Base-by-base conservation (phyloP, 2,329 filamentous ascomycete genomes). In the Aspergillus hortae region DNA sequence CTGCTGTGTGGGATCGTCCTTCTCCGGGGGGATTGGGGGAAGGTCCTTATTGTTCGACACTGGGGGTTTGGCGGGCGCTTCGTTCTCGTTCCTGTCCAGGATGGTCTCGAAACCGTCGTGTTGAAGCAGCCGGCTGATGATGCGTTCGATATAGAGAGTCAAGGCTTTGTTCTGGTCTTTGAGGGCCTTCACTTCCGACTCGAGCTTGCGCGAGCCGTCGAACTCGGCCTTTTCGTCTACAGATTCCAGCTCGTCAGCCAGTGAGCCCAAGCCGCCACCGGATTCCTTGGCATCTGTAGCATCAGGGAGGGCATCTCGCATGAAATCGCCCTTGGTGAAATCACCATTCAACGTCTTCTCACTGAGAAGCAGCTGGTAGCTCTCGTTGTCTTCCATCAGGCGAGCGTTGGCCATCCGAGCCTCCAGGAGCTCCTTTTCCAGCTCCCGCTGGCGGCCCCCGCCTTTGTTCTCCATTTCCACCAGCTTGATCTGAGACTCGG, bases 341-440 rank as follows among this genome's bases (percentile, higher is more conserved):
- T 97, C 92, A 27, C 94, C 94, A 67, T 95, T 96, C 53, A 99
- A 81, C 1, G 94, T 97, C 79, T 91, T 92, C 72, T 97, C 92
- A 66, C 91, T 90, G 21, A 99, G 84, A 15, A 99, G 84, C 35
- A 97, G 82, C 73, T 97, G 92, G 73, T 96, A 99, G 74, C 91
- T 95, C 74, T 99, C 94, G 65, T 97, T 97, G 72, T 99, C 94
- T 74, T 99, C 94, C 89, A 96, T 94, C 57, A 99, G 78, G 43
- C 92, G 85, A 52, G 94, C 94, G 67, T 97, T 99, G 60, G 91
- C 88, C 88, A 97, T 94, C 64, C 92, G 90, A 36, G 90, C 87
- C 67, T 97, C 92, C 74, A 96, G 85, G 48, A 97, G 82, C 58
- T 89, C 84, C 62, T 88, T 87, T 74, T 97, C 92, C n/a, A 97